Conservation (phyloP, 139 green algal genomes). For the Tetradesmus obliquus region DNA sequence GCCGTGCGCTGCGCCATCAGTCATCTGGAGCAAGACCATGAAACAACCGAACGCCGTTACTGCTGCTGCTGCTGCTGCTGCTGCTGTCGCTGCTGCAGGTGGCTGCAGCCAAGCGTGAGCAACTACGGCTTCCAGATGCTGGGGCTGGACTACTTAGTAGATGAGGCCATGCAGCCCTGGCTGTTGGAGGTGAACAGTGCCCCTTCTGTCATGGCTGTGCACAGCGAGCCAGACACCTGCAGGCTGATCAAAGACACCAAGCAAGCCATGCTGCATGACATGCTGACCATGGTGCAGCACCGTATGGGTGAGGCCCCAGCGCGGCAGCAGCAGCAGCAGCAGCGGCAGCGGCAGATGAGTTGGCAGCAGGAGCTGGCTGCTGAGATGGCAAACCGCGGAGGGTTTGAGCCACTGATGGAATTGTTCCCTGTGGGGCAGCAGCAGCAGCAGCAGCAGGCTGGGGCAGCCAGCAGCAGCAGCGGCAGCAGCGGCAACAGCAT, state of each 20-base stretch:
- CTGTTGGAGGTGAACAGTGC: conserved; percentile 73
- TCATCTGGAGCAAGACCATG: not conserved
- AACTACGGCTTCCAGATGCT: conserved; percentile 71
- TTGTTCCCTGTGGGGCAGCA: conserved; percentile 31
- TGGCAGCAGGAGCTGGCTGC: conserved; percentile 30
- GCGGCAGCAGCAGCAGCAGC: not conserved
- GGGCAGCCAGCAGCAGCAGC: not conserved
- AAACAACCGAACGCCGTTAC: no score
- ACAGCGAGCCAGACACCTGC: conserved; percentile 1
- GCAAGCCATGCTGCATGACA: conserved; percentile 55
- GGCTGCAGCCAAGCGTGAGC: conserved; percentile 42
- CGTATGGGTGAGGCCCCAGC: conserved; percentile 11
- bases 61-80: not conserved
- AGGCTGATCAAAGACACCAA: conserved; percentile 50
- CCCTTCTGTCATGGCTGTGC: conserved; percentile 65
- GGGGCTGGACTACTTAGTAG: conserved; percentile 66
- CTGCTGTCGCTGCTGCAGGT: not conserved
- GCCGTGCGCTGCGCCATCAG: no score
- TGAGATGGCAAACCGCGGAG: conserved; percentile 31
- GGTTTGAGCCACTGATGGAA: conserved; percentile 41
- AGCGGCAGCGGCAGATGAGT: not conserved
- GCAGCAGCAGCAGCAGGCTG: conserved; percentile 6
- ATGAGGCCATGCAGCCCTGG: conserved; percentile 57
- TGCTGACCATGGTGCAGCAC: conserved; percentile 40
- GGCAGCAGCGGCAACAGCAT: not conserved